Evolutionary conservation across 2,329 filamentous ascomycete genomes (phyloP).

Genomic region (Anisogramma anomala): DNA sequence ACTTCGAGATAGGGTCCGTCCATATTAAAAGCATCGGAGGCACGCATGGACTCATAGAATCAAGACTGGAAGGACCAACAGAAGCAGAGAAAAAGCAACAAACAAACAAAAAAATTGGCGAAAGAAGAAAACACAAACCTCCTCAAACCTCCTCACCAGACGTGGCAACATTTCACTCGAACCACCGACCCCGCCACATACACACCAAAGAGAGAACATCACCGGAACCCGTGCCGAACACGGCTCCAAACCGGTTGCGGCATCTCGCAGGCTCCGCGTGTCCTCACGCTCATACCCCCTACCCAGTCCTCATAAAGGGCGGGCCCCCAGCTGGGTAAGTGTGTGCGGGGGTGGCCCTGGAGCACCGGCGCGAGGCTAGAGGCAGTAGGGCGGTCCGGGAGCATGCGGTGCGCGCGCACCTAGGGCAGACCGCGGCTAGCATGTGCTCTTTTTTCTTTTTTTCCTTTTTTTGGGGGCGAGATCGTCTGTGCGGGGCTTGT

Average conservation of each 20-base stretch:
- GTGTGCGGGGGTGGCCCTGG: background rate
- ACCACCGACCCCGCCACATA: background rate
- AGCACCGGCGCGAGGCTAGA: too few species aligned
- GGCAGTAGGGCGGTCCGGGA: too few species aligned
- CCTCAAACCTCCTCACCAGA: background rate
- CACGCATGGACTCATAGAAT: too few species aligned
- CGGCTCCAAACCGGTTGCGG: conserved; percentile 4
- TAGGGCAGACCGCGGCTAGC: too few species aligned
- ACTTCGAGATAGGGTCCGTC: too few species aligned
- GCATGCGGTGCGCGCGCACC: too few species aligned
- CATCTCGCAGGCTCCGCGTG: background rate
- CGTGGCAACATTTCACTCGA: background rate
- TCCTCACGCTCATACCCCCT: background rate
- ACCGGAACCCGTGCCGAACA: conserved; percentile 2
- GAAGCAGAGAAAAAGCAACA: too few species aligned
- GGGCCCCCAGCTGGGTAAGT: background rate
- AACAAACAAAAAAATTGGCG: background rate
- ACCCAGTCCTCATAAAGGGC: conserved; percentile 1
- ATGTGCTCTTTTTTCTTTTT: too few species aligned
- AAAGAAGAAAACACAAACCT: background rate
- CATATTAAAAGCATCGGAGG: too few species aligned
- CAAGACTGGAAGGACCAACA: too few species aligned
- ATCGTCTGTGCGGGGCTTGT: too few species aligned
- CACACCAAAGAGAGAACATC: conserved; percentile 1
- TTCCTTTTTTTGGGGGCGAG: too few species aligned